Evolutionary conservation across 441 rosid species (phyloP).

Genomic region (Adansonia gregorii): DNA sequence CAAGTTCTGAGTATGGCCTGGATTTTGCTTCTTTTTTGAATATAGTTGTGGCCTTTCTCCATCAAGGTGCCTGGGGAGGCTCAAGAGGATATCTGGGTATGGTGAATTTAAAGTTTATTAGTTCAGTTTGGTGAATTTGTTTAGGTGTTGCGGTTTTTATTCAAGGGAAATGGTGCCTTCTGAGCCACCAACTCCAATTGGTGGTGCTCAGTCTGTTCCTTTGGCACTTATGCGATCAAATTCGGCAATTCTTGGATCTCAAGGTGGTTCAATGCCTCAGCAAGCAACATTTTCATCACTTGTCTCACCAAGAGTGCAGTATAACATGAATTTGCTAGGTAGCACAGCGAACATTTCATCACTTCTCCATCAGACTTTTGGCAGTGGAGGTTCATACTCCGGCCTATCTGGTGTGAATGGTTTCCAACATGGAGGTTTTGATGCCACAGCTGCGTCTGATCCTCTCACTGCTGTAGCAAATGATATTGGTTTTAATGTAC

Average conservation of each 20-base stretch:
- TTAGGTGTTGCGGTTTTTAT: neutral
- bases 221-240: constrained; percentile 35
- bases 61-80: neutral
- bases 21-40: constrained; percentile 5
- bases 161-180: constrained; percentile 38
- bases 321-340: constrained; percentile 41
- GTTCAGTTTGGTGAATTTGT: constrained; percentile 20
- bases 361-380: constrained; percentile 39
- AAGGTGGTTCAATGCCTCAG: constrained; percentile 38
- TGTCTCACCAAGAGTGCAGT: constrained; percentile 36
- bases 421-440: constrained; percentile 34
- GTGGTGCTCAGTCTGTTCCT: constrained; percentile 37
- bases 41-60: neutral
- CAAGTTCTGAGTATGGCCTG: neutral
- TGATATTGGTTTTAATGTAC: constrained; percentile 35
- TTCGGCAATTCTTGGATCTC: constrained; percentile 41
- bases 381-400: constrained; percentile 34
- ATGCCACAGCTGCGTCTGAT: constrained; percentile 36
- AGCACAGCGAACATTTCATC: constrained; percentile 37
- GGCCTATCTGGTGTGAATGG: constrained; percentile 31
- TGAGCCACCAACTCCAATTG: constrained; percentile 35
- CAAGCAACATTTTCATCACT: constrained; percentile 37
- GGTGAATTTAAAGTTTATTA: neutral
- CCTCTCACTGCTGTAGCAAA: constrained; percentile 32
- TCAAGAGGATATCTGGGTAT: constrained; percentile 8